Evolutionary conservation across 2,329 filamentous ascomycete genomes (phyloP).

Genomic region (Eutypa lata): DNA sequence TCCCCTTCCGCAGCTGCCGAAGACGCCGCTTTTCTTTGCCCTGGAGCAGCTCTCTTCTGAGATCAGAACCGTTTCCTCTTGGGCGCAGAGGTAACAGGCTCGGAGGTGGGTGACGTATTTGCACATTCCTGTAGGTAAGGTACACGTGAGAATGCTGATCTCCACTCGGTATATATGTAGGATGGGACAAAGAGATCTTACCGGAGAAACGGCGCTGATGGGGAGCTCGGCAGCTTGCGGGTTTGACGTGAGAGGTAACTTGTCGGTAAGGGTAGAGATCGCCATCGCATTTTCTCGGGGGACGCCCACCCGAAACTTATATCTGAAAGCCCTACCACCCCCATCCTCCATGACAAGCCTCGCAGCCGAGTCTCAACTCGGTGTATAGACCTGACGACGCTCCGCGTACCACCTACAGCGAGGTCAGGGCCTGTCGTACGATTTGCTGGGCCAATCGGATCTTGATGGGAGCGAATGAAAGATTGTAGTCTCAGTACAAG

Average conservation of each 20-base stretch:
- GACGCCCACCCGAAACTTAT: neutral
- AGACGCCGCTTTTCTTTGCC: constrained; percentile 30
- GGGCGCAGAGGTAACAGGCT: constrained; percentile 32
- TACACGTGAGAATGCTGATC: too few species aligned
- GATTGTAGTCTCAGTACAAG: constrained; percentile 5
- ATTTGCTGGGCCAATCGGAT: constrained; percentile 19
- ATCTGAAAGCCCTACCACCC: neutral
- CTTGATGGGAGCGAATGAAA: constrained; percentile 12
- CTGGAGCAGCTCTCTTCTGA: constrained; percentile 34
- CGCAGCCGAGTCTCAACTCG: neutral
- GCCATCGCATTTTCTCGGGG: neutral
- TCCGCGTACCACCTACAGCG: constrained; percentile 14
- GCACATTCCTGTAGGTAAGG: constrained; percentile 30
- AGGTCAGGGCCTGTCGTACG: constrained; percentile 10
- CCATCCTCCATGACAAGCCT: neutral
- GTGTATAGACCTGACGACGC: neutral
- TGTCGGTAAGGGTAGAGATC: neutral
- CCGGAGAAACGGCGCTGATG: neutral
- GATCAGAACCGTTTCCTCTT: constrained; percentile 38
- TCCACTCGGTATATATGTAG: too few species aligned
- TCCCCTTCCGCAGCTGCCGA: constrained; percentile 36
- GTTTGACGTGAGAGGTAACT: neutral
- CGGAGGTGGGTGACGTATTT: constrained; percentile 37
- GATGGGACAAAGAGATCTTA: neutral
- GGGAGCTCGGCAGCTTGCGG: neutral